Conservation (phyloP, 257 asterid species). For the Capsicum rhomboideum region DNA sequence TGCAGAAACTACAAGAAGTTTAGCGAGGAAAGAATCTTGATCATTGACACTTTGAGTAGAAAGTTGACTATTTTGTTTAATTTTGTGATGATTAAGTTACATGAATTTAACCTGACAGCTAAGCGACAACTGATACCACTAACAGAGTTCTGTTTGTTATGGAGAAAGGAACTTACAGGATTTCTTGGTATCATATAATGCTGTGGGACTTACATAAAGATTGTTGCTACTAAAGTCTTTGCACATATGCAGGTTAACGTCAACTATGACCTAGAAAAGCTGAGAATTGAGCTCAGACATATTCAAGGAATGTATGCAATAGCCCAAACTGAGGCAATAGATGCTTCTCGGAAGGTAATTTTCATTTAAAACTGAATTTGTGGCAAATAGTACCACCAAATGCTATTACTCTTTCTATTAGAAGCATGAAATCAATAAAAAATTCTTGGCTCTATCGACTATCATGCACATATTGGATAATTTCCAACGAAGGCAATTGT, state of each 20-base stretch:
- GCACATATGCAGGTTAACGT: slow-evolving; percentile 37
- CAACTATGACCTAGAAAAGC: slow-evolving; percentile 66
- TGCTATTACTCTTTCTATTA: not conserved
- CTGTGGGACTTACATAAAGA: not conserved
- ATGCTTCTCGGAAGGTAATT: slow-evolving; percentile 80
- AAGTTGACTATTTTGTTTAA: not conserved
- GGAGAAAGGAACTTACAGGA: not conserved
- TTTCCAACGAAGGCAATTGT: not conserved
- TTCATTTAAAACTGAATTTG: not conserved
- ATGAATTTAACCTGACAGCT: not conserved
- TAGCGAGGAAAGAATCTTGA: not conserved
- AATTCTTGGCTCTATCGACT: not conserved
- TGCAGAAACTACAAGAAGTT: not conserved
- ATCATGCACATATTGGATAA: not conserved
- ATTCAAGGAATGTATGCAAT: slow-evolving; percentile 70
- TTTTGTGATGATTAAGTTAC: no score
- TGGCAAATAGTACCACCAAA: not conserved
- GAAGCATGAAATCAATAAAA: not conserved
- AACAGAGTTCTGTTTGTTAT: not conserved
- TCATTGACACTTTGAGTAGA: not conserved
- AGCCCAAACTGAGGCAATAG: slow-evolving; percentile 73
- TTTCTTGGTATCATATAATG: not conserved
- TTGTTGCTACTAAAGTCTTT: not conserved
- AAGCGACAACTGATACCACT: no score
- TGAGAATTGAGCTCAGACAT: slow-evolving; percentile 77